Evolutionary conservation across 345 rosid genomes (phyloP).

Genomic region (Noccaea caerulescens): DNA sequence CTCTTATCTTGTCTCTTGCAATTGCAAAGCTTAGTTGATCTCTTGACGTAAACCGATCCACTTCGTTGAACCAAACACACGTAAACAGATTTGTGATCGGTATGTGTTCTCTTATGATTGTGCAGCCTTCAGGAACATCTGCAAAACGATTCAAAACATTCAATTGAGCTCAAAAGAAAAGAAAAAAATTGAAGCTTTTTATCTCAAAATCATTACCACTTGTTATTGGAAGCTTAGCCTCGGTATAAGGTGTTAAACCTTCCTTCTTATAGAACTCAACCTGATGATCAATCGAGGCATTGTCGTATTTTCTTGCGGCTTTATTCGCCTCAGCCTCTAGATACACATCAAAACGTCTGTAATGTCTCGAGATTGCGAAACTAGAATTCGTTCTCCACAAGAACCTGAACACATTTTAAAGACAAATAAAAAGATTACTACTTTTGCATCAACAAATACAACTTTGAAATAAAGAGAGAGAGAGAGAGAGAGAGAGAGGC

Average conservation of each 20-base stretch:
- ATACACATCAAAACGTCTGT: conserved; percentile 80
- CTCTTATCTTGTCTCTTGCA: conserved; percentile 81
- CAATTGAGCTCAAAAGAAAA: conserved; percentile 1
- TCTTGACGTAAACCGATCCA: conserved; percentile 85
- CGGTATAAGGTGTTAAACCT: conserved; percentile 79
- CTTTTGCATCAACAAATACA: background rate
- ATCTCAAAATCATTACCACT: conserved; percentile 60
- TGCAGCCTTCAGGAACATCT: conserved; percentile 99
- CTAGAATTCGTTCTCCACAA: conserved; percentile 78
- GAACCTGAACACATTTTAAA: conserved; percentile 58
- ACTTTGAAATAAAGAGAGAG: background rate
- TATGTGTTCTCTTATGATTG: conserved; percentile 76
- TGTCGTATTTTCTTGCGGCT: conserved; percentile 83
- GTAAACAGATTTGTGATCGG: conserved; percentile 79
- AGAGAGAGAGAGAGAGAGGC: background rate
- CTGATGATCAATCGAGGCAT: conserved; percentile 78
- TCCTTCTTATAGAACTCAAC: conserved; percentile 74
- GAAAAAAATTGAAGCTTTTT: background rate
- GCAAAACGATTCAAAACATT: conserved; percentile 37
- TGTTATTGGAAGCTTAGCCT: conserved; percentile 82
- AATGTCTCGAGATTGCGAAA: conserved; percentile 86
- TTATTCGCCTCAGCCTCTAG: conserved; percentile 92
- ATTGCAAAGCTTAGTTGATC: conserved; percentile 89
- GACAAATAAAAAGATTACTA: background rate
- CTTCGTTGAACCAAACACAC: conserved; percentile 97